Base-by-base conservation (phyloP, 129 eudicot genomes). In the Lonicera japonica region DNA sequence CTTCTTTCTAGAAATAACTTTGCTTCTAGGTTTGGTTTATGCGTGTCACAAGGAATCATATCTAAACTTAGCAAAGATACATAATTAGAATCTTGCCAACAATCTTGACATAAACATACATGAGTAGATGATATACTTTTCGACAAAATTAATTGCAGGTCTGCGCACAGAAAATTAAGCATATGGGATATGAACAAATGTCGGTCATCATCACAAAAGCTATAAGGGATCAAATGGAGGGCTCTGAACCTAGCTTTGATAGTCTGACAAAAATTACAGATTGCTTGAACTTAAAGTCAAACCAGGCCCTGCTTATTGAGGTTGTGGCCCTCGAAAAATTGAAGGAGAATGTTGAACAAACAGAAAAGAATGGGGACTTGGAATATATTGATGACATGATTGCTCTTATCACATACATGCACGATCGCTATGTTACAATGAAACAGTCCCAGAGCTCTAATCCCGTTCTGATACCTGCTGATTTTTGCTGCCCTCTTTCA, bases 401-500 rank as follows among this genome's bases (percentile, higher is more conserved):
- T 68, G 71, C 78, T 66, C 83, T 92, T 55, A 83, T 92, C 46
- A 87, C 85, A 25, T 79, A 79, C 70, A 84, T 92, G 96, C 91
- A 82, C 25, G 95, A 92, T 40, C 70, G 78, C 56, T 74, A 82
- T 52, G 79, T 87, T 43, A 67, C 43, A 73, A 63, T 79, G 61
- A 88, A 88, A 66, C 98, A 87, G 66, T 84, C 96, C 0, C 75
- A 82, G 70, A 72, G 76, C 72, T 69, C 71, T 59, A 79, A 75
- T 48, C 82, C 86, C 54, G 95, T 92, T 20, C 74, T 80, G 17
- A 88, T 88, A 62, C 99, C 99, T 58, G 68, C 95, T 34, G 99
- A 92, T 69, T 92, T 92, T 60, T 92, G 99, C 62, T 92, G 99
- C 81, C 99, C 99, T 43, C 75, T 92, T 25, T 92, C 99, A 24